Evolutionary conservation across 768 basidiomycete species (phyloP).

Genomic region (Termitomyces sp.): DNA sequence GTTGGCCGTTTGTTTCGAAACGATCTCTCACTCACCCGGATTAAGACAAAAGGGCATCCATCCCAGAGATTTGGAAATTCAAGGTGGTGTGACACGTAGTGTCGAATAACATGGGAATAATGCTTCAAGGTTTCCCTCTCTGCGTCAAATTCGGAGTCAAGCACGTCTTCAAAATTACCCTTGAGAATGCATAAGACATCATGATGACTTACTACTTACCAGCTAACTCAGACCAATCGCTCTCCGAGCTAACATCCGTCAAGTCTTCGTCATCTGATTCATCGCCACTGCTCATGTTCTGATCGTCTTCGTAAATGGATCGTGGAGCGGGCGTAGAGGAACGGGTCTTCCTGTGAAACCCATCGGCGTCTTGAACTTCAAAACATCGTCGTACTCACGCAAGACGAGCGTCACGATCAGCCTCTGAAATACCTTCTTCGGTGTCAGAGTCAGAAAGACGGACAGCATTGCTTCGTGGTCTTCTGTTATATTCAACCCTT

Average conservation of each 20-base stretch:
- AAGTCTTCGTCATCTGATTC: slow-evolving; percentile 77
- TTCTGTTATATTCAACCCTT: neutral
- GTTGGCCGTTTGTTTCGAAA: neutral
- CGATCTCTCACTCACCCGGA: slow-evolving; percentile 28
- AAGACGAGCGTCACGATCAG: slow-evolving; percentile 64
- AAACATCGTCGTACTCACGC: slow-evolving; percentile 42
- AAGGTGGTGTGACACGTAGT: slow-evolving; percentile 34
- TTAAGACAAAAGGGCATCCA: slow-evolving; percentile 37
- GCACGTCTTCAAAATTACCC: slow-evolving; percentile 6
- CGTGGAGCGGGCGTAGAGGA: slow-evolving; percentile 34
- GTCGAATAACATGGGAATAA: slow-evolving; percentile 43
- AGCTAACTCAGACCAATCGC: slow-evolving; percentile 38
- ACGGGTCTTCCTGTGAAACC: slow-evolving; percentile 42
- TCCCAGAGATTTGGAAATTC: slow-evolving; percentile 37
- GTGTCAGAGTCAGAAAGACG: slow-evolving; percentile 60
- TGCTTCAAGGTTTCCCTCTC: slow-evolving; percentile 29
- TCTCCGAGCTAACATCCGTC: slow-evolving; percentile 48
- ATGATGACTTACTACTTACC: slow-evolving; percentile 26
- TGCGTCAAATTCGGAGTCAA: slow-evolving; percentile 10
- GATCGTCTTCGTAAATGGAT: slow-evolving; percentile 35
- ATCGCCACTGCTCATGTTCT: slow-evolving; percentile 58
- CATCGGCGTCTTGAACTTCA: neutral
- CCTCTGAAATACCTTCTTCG: slow-evolving; percentile 57
- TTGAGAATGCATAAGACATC: neutral
- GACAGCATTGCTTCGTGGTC: slow-evolving; percentile 13